A percentile compares a stretch with the other conserved stretches of the same genome.
Conservation (phyloP, 768 basidiomycete genomes). For the Amanita inopinata region DNA sequence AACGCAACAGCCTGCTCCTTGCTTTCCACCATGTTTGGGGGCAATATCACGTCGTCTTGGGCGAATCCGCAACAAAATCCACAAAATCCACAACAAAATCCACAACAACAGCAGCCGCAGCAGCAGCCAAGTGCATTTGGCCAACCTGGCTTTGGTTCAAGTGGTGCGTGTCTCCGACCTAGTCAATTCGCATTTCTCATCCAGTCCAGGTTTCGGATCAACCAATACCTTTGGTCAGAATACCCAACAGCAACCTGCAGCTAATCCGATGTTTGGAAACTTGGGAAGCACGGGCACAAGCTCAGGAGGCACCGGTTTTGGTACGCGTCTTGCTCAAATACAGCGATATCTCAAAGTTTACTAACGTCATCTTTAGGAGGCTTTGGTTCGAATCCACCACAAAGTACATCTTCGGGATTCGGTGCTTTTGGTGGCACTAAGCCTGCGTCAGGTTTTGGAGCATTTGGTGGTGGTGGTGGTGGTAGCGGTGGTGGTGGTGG, state of each 20-base stretch:
- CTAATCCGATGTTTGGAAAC: slow-evolving; percentile 78
- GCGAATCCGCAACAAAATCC: slow-evolving; percentile 56
- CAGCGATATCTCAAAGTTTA: slow-evolving; percentile 12
- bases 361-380: slow-evolving; percentile 27
- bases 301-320: slow-evolving; percentile 29
- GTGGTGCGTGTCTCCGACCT: slow-evolving; percentile 28
- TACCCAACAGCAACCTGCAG: slow-evolving; percentile 44
- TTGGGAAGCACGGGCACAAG: slow-evolving; percentile 27
- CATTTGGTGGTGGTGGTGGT: slow-evolving; percentile 49
- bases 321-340: slow-evolving; percentile 24
- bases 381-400: slow-evolving; percentile 31
- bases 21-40: slow-evolving; percentile 36
- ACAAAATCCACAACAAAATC: no score
- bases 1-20: slow-evolving; percentile 6
- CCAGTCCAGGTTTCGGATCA: slow-evolving; percentile 39
- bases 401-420: slow-evolving; percentile 27
- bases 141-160: slow-evolving; percentile 57
- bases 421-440: slow-evolving; percentile 57
- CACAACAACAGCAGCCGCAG: slow-evolving; percentile 57
- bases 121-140: slow-evolving; percentile 57
- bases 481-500: no score
- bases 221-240: slow-evolving; percentile 49
- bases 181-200: slow-evolving; percentile 13
- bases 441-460: slow-evolving; percentile 66
- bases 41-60: slow-evolving; percentile 53